A percentile compares a stretch with the other conserved stretches of the same genome.
These are phyloP conservation scores for Ophiorrhiza pumila DNA, from an alignment of 257 asterid genomes.

Conservation along the genomic window DNA sequence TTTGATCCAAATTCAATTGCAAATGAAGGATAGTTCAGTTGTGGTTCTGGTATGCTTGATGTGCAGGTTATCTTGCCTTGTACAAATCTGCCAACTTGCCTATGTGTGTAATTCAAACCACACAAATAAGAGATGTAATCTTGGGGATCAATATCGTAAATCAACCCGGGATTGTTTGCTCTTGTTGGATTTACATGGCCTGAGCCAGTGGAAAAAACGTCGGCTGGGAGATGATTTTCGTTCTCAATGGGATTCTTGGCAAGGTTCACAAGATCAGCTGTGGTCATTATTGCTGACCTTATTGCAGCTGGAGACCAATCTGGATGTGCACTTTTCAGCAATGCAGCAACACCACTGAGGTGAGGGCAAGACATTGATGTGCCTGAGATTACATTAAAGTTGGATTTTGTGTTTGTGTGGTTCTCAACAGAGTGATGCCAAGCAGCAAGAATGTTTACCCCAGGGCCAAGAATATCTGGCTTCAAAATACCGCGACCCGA, in stretches of 20 bases:
- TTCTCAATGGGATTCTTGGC: slow-evolving; percentile 12
- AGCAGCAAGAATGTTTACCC: slow-evolving; percentile 19
- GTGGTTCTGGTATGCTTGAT: slow-evolving; percentile 5
- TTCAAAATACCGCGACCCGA: slow-evolving; percentile 11
- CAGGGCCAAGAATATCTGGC: slow-evolving; percentile 24
- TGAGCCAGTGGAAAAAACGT: slow-evolving; percentile 3
- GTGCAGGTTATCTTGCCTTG: slow-evolving; percentile 6
- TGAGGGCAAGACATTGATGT: slow-evolving; percentile 15
- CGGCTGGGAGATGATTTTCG: slow-evolving; percentile 3
- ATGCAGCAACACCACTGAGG: slow-evolving; percentile 10
- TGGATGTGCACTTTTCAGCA: slow-evolving; percentile 17
- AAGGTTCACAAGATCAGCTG: slow-evolving; percentile 4
- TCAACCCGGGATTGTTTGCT: slow-evolving; percentile 15
- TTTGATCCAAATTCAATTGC: background rate
- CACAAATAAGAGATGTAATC: slow-evolving; percentile 12
- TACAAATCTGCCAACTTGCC: background rate
- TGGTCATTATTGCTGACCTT: slow-evolving; percentile 9
- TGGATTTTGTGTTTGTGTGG: background rate
- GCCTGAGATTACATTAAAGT: background rate
- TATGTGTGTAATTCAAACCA: slow-evolving; percentile 6
- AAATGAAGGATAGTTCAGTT: slow-evolving; percentile 16
- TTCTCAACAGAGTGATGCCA: slow-evolving; percentile 1
- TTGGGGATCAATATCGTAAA: slow-evolving; percentile 13
- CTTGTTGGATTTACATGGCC: slow-evolving; percentile 9
- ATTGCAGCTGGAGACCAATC: slow-evolving; percentile 16